Percentiles rank a stretch among this genome's conserved stretches.
These are phyloP conservation scores for Lolium perenne DNA, from an alignment of 176 grass and related monocot species.

Conservation along the genomic window DNA sequence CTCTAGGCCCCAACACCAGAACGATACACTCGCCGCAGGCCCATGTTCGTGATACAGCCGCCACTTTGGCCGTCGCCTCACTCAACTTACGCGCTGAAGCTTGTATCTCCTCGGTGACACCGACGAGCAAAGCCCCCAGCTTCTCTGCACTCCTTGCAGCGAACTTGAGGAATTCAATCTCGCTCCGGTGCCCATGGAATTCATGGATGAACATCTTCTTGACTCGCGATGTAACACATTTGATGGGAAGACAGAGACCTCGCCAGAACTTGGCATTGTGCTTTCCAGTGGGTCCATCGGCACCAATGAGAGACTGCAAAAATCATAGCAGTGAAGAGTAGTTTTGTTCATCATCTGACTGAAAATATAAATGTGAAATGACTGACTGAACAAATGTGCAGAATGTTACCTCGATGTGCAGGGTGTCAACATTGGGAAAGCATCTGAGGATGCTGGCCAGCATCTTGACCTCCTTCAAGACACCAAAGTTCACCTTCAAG, in stretches of 20 bases:
- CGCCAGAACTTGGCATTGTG: neutral
- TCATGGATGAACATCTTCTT: constrained; percentile 32
- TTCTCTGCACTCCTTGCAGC: neutral
- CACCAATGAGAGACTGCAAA: constrained; percentile 17
- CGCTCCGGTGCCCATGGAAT: neutral
- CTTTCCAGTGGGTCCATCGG: neutral
- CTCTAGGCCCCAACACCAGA: neutral
- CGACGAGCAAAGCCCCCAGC: neutral
- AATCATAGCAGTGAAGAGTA: neutral
- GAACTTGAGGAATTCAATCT: neutral
- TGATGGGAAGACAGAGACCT: neutral
- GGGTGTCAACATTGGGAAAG: neutral
- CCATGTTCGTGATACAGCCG: neutral
- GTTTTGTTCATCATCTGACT: neutral
- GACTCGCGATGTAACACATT: constrained; percentile 10
- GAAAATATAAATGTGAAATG: neutral
- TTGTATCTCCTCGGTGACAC: neutral
- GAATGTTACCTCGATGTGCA: neutral
- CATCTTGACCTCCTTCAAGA: neutral
- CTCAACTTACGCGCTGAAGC: neutral
- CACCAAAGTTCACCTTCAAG: constrained; percentile 2
- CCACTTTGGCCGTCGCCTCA: neutral
- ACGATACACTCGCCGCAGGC: neutral
- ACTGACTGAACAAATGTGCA: neutral
- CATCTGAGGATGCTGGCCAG: neutral